Base-by-base conservation (phyloP, 2,329 filamentous ascomycete species). In the Aspergillus brasiliensis region DNA sequence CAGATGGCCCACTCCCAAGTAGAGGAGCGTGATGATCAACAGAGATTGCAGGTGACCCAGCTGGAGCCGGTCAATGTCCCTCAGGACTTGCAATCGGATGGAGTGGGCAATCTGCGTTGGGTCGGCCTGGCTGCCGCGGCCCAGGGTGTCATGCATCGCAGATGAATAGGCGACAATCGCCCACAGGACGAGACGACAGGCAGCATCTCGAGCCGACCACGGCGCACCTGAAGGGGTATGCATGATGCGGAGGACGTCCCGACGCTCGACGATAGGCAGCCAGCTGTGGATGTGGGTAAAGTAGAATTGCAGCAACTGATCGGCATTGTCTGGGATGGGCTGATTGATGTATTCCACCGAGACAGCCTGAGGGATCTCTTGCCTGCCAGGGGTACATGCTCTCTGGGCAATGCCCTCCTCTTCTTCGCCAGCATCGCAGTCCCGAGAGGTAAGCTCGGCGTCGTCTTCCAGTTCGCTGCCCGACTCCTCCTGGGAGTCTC, bases 271-370 rank as follows among this genome's bases (percentile, higher is more conserved):
- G 21, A 92, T 85, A 0, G 89, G 89, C 11, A 91, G 79, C 89
- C 89, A 92, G 52, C 83, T 85, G 70, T 91, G 88, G 5, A 86
- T 90, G 65, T 90, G 90, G 1, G 87, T 83, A 59, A 90, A 88
- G 69, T 91, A 91, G 4, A 88, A 80, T 62, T 91, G 86, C 40
- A 91, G 73, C 1, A 91, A 77, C 2, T 81, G 77, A 5, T 60
- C 28, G 2, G 59, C 65, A 37, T 60, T 49, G 1, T 57, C 38
- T 21, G 49, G 49, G 8, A 21, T 19, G 8, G 49, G 49, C 17
- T 13, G n/a, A 15, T 23, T 31, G 11, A 37, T 28, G 15, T 13
- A 51, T 4, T 5, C 13, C 2, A 37, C 34, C 11, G 31, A 34
- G 31, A 34, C 31, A 34, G 4, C 31, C 31, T 34, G 10, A 34